phyloP scores from a whole-genome alignment of 2,329 filamentous ascomycete species.

The Orbilia ellipsospora region DNA sequence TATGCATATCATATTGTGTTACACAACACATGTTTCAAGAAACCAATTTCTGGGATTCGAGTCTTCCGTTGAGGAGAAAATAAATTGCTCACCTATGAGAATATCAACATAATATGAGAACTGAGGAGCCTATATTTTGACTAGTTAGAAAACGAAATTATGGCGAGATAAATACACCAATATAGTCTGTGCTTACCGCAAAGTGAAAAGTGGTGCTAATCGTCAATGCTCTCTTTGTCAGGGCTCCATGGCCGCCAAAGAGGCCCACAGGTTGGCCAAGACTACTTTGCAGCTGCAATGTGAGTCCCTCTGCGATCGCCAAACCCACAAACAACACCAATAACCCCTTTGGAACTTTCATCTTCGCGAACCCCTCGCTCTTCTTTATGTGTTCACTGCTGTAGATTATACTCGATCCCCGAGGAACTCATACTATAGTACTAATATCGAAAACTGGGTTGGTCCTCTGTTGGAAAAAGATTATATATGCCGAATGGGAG shows the following conservation, averaged over 20 bases:
- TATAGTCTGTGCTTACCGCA: constrained; percentile 17
- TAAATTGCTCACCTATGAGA: no score
- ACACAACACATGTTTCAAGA: constrained; percentile 11
- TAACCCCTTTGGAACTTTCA: constrained; percentile 35
- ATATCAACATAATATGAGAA: no score
- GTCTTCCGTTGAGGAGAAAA: neutral
- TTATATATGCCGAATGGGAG: no score
- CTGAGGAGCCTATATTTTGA: no score
- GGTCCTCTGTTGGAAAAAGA: no score
- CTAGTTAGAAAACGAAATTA: no score
- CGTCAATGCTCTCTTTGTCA: constrained; percentile 38
- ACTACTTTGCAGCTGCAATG: constrained; percentile 38
- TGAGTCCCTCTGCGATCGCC: constrained; percentile 45
- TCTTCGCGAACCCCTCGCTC: constrained; percentile 15
- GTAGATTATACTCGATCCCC: constrained; percentile 26
- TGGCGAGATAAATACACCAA: no score
- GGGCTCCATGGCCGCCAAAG: neutral
- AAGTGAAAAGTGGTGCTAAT: constrained; percentile 51
- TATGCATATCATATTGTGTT: constrained; percentile 2
- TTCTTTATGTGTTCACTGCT: constrained; percentile 6
- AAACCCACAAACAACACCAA: constrained; percentile 36
- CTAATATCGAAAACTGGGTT: no score
- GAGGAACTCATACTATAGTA: neutral
- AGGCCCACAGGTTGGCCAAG: constrained; percentile 25
- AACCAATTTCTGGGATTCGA: no score